Percentiles rank a stretch among this genome's conserved stretches.
These are phyloP conservation scores for Uronychia binucleata DNA, from an alignment of 73 alveolate genomes.

Conservation along the genomic window DNA sequence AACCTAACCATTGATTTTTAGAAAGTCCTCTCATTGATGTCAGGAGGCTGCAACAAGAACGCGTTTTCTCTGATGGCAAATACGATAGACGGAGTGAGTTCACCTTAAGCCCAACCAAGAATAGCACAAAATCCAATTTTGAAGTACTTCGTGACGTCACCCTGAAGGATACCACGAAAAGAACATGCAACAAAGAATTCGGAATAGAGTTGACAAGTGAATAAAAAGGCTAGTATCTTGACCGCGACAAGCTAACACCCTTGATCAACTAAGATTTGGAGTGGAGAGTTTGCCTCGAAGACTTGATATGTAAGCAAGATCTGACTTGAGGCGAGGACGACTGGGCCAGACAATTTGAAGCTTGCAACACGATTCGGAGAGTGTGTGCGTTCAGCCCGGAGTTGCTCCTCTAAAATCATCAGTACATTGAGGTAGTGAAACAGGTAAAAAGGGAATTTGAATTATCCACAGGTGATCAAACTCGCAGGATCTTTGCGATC, in stretches of 20 bases:
- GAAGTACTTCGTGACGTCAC: not conserved
- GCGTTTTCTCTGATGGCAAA: too few relatives aligned
- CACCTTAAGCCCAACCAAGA: not conserved
- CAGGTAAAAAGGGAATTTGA: too few relatives aligned
- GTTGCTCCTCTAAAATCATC: not conserved
- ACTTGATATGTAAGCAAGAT: not conserved
- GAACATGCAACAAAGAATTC: not conserved
- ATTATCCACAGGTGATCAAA: not conserved
- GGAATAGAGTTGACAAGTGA: not conserved
- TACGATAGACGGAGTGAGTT: not conserved
- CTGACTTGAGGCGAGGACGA: not conserved
- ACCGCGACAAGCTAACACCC: not conserved
- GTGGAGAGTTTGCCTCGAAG: conserved; percentile 1
- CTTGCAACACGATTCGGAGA: not conserved
- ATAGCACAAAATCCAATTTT: not conserved
- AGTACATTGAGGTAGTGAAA: not conserved
- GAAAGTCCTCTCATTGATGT: not conserved
- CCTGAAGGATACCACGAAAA: not conserved
- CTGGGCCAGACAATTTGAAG: conserved; percentile 7
- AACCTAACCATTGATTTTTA: not conserved
- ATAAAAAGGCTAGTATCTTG: not conserved
- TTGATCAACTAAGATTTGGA: not conserved
- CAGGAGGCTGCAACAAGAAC: too few relatives aligned
- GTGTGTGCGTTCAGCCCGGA: conserved; percentile 1
- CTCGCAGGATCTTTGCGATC: conserved; percentile 16